Evolutionary conservation across 441 rosid genomes (phyloP), one percentile per base, ranked within the genome.

Genomic region (Breynia disticha): DNA sequence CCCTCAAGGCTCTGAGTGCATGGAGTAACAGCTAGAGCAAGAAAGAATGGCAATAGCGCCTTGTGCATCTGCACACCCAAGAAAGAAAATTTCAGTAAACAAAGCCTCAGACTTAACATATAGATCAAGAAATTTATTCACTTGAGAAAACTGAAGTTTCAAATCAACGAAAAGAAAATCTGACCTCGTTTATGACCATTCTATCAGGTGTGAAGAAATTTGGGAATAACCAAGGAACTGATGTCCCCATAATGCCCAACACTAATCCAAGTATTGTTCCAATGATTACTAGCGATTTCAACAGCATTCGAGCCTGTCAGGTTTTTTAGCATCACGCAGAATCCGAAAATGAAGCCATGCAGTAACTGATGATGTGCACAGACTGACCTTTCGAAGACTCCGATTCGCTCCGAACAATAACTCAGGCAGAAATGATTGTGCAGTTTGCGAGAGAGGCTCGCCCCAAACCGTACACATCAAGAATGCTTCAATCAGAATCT

Each of bases 341-440:
- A 11, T n/a, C 7, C 16, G 14, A 18, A 21, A 10, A 20, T 3
- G 1, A 44, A 18, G 45, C 16, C 47, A 38, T 8, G 39, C 20
- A 28, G 19, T 53, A 5, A 19, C 37, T 15, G 32, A 19, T n/a
- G 24, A 39, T 18, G 9, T 39, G 38, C 37, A 28, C 55, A 4
- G 44, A 46, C 60, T 48, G 56, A 91, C 98, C 82, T 86, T 91
- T 55, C 64, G 67, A 64, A 85, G 74, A 76, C 65, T 82, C 52
- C 83, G 80, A 42, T 73, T 75, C 70, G 45, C 65, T 59, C 98
- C 97, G 37, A 79, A 77, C 70, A 91, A 67, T 67, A 86, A 69
- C 86, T 79, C 96, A 1, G 96, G 98, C 93, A 88, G 82, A 63
- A 91, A 91, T 59, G 98, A 87, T 64, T 84, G 96, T 41, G 98